Evolutionary conservation across 305 asterid species (phyloP), one percentile per base, ranked within the genome.

Genomic region (Fraxinus nigra): DNA sequence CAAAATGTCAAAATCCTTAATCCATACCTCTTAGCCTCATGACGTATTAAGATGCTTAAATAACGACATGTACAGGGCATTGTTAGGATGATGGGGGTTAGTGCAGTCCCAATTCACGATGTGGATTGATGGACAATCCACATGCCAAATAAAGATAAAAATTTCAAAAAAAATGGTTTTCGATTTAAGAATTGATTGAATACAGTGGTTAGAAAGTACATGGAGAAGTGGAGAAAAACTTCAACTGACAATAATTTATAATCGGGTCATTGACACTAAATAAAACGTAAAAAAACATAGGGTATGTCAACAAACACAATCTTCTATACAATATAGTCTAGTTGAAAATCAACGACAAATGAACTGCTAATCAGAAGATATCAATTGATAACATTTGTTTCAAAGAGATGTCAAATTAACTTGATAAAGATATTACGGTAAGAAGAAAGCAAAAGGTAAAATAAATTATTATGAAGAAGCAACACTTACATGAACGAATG

Each of bases 401-500:
- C 74, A 28, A 26, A 67, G 20, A 10, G 35, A 28, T 1, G 74
- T 26, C 74, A 28, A 13, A 67, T 8, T 67, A 67, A 28, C 37
- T 67, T 67, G 74, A 67, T 18, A 14, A 77, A 33, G 7, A 43
- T 78, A 33, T 48, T 33, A 13, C 34, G 59, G 6, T 32, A 61
- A 79, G 38, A 85, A 28, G 18, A 72, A 76, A 48, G 33, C 30
- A 81, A 13, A 46, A 7, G 76, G 30, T 40, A 40, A 4, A 75
- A 84, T 33, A 34, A 38, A 54, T 16, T 37, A 67, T 32, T 14
- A 28, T 28, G 54, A 76, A 80, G 80, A 79, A 85, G 72, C 56
- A 70, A 81, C 81, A 87, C 98, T 90, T 89, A 94, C 98, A 80
- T 85, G 95, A 82, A 94, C 94, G 87, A 86, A 92, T 51, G 99